Percentiles rank a stretch among this genome's conserved stretches.
phyloP scores from a whole-genome alignment of 768 basidiomycete species.

The Guyanaporus albipodus region DNA sequence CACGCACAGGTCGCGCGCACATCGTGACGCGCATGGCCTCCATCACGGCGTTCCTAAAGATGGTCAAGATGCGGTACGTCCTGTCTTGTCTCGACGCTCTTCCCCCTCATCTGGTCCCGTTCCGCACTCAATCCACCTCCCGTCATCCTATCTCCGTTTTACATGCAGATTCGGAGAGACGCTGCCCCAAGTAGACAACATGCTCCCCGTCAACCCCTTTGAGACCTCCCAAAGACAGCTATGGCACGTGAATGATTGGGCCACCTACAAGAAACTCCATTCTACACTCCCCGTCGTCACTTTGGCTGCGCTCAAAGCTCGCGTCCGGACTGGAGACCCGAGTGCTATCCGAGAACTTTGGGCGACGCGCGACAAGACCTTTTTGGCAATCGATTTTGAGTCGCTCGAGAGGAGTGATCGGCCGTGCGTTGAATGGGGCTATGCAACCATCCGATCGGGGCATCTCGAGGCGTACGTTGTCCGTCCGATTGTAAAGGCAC shows the following conservation, averaged over 20 bases:
- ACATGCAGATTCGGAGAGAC: constrained; percentile 62
- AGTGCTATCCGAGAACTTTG: constrained; percentile 63
- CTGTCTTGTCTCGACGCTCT: neutral
- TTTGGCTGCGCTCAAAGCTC: constrained; percentile 59
- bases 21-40: constrained; percentile 74
- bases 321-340: constrained; percentile 64
- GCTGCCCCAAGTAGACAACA: constrained; percentile 67
- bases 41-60: constrained; percentile 72
- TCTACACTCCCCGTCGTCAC: constrained; percentile 67
- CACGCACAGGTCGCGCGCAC: constrained; percentile 66
- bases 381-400: constrained; percentile 71
- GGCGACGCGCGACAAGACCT: constrained; percentile 67
- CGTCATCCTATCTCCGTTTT: neutral
- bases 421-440: constrained; percentile 75
- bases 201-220: constrained; percentile 63
- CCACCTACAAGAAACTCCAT: constrained; percentile 65
- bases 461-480: constrained; percentile 62
- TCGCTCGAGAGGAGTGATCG: constrained; percentile 70
- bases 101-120: neutral
- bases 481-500: neutral
- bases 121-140: no score
- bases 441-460: constrained; percentile 72
- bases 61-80: constrained; percentile 73
- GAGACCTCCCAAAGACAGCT: constrained; percentile 66
- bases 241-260: constrained; percentile 64